phyloP scores from a whole-genome alignment of 108 stramenopile species.

The Chaetoceros muelleri region DNA sequence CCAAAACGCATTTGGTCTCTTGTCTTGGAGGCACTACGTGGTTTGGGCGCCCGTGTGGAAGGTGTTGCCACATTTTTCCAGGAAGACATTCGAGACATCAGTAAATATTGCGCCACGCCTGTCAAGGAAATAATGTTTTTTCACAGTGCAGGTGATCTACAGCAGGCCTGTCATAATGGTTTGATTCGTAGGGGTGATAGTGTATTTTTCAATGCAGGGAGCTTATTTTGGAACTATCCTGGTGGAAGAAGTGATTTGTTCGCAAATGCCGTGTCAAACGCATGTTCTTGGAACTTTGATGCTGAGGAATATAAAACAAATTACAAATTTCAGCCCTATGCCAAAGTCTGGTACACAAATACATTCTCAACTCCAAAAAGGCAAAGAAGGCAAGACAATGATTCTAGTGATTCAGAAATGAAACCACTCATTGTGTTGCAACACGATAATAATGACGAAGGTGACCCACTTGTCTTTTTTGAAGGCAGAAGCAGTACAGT shows the following conservation, averaged over 20 bases:
- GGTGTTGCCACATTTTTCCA: conserved; percentile 64
- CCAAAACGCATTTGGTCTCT: conserved; percentile 59
- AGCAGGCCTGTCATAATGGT: conserved; percentile 62
- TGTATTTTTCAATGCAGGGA: conserved; percentile 83
- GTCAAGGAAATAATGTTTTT: conserved; percentile 66
- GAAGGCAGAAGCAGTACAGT: conserved; percentile 33
- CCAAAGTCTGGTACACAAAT: conserved; percentile 8
- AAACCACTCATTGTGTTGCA: neutral
- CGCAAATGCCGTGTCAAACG: conserved; percentile 18
- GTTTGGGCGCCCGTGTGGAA: conserved; percentile 57
- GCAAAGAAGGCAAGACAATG: neutral
- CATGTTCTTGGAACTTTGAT: conserved; percentile 44
- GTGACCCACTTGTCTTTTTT: neutral
- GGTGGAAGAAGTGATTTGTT: conserved; percentile 15
- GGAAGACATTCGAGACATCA: conserved; percentile 65
- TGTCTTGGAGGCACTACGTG: conserved; percentile 51
- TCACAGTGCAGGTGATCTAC: conserved; percentile 77
- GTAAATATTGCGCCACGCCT: conserved; percentile 26
- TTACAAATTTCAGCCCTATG: conserved; percentile 55
- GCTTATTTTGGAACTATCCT: conserved; percentile 51
- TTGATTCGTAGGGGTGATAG: conserved; percentile 46
- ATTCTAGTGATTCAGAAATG: neutral
- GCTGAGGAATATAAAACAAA: conserved; percentile 30
- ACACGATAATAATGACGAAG: neutral
- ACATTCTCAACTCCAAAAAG: conserved; percentile 23